Percentiles rank a stretch among this genome's conserved stretches.
Conservation (phyloP, 768 basidiomycete species). For the Tulasnella sp. region DNA sequence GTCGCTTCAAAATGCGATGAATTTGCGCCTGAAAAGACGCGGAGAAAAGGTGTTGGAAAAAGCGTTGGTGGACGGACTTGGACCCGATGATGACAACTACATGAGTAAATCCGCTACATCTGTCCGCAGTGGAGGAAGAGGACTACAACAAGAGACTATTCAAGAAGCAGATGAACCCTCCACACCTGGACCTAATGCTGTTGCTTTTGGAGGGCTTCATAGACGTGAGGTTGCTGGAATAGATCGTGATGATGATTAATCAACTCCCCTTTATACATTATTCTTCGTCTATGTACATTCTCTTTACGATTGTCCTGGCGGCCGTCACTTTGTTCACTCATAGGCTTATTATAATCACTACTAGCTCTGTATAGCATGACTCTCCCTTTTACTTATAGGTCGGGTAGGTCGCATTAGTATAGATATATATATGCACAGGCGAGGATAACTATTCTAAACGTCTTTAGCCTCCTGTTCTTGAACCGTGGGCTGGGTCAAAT, state of each 20-base stretch:
- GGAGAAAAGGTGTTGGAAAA: slow-evolving; percentile 73
- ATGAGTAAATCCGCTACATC: not conserved
- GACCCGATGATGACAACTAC: not conserved
- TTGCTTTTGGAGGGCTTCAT: slow-evolving; percentile 1
- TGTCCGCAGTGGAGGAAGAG: not conserved
- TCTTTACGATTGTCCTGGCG: no score
- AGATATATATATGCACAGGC: no score
- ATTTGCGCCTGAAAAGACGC: slow-evolving; percentile 70
- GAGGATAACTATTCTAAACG: no score
- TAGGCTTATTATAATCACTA: no score
- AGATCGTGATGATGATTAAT: not conserved
- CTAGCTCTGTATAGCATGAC: no score
- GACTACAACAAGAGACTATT: slow-evolving; percentile 15
- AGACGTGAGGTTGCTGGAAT: slow-evolving; percentile 4
- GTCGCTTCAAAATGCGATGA: slow-evolving; percentile 72
- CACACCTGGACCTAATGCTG: slow-evolving; percentile 6
- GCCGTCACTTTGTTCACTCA: no score
- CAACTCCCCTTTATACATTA: not conserved
- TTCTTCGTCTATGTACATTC: not conserved
- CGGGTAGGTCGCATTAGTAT: no score
- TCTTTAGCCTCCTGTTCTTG: not conserved
- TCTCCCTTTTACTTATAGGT: no score
- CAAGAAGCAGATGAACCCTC: slow-evolving; percentile 17
- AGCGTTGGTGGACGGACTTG: slow-evolving; percentile 33
- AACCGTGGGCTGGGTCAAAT: not conserved